A percentile compares a stretch with the other conserved stretches of the same genome.
Conservation (phyloP, 441 rosid genomes). For the Biscutella laevigata region DNA sequence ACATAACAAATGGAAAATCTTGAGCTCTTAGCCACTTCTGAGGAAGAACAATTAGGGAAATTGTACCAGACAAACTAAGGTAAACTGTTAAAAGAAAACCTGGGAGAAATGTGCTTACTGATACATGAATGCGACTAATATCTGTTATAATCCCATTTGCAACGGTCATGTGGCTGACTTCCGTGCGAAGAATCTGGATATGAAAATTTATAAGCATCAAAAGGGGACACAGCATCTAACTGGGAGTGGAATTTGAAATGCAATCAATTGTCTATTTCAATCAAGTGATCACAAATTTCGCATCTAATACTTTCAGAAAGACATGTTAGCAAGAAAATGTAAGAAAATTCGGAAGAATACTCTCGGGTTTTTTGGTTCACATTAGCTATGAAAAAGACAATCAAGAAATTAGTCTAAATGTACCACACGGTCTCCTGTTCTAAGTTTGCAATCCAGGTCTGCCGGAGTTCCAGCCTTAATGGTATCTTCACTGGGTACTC, state of each 20-base stretch:
- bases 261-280: conserved; percentile 6
- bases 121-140: conserved; percentile 56
- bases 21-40: conserved; percentile 6
- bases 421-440: conserved; percentile 92
- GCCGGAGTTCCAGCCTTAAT: conserved; percentile 27
- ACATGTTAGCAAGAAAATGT: conserved; percentile 5
- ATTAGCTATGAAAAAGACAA: conserved; percentile 3
- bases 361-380: not conserved
- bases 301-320: conserved; percentile 8
- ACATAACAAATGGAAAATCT: conserved; percentile 20
- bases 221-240: conserved; percentile 2
- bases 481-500: conserved; percentile 34
- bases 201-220: conserved; percentile 12
- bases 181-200: conserved; percentile 64
- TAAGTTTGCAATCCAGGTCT: conserved; percentile 54
- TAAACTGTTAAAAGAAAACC: not conserved
- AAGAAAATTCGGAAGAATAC: not conserved
- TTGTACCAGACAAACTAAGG: conserved; percentile 2
- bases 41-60: conserved; percentile 11
- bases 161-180: conserved; percentile 45
- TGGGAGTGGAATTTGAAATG: not conserved
- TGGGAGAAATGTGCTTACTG: conserved; percentile 47
- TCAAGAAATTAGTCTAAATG: not conserved
- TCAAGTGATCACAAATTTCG: not conserved
- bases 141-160: conserved; percentile 75